Conservation (phyloP, 441 rosid genomes). For the Corymbia calophylla region DNA sequence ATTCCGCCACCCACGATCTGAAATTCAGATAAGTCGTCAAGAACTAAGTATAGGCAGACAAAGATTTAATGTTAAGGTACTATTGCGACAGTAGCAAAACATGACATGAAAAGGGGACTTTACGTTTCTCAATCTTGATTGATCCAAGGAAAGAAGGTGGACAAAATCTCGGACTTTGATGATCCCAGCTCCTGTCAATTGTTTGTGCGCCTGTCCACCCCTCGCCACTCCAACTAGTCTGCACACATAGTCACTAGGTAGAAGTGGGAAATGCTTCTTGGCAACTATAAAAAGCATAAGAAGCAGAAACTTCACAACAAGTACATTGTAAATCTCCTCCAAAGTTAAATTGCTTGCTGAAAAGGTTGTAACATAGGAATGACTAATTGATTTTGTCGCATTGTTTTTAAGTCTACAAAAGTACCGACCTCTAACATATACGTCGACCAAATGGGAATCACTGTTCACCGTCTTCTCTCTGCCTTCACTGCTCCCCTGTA, state of each 20-base stretch:
- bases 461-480: too few relatives aligned
- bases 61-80: too few relatives aligned
- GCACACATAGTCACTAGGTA: background rate
- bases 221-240: background rate
- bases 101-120: too few relatives aligned
- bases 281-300: background rate
- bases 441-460: too few relatives aligned
- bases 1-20: background rate
- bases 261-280: background rate
- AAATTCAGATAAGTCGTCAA: too few relatives aligned
- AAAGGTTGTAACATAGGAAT: background rate
- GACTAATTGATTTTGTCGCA: background rate
- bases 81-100: too few relatives aligned
- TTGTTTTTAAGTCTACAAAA: background rate
- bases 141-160: background rate
- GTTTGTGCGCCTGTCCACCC: background rate
- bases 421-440: background rate
- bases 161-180: too few relatives aligned
- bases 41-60: too few relatives aligned
- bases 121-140: background rate
- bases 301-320: background rate
- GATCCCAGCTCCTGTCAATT: too few relatives aligned
- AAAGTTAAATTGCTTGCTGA: background rate
- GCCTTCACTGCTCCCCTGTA: too few relatives aligned
- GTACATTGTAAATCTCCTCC: background rate